These are phyloP conservation scores for Wickerhamiella cacticola DNA, from an alignment of 805 yeast genomes.

Conservation along the genomic window DNA sequence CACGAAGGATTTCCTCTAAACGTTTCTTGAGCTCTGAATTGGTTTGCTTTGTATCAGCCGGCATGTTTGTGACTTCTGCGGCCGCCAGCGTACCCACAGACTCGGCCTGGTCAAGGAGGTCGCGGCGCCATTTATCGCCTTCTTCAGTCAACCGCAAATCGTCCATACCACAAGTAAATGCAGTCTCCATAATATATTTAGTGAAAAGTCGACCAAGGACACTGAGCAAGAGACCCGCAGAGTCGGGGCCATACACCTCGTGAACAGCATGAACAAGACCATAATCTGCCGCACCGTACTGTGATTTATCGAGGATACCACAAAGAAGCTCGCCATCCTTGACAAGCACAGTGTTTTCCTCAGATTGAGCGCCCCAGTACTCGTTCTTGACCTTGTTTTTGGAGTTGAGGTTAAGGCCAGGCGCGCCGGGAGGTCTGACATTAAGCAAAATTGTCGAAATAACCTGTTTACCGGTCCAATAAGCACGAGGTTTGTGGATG, in stretches of 20 bases:
- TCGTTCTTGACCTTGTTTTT: constrained; percentile 85
- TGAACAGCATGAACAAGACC: constrained; percentile 95
- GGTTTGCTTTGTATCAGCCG: constrained; percentile 34
- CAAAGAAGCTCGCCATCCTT: constrained; percentile 73
- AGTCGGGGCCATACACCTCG: constrained; percentile 84
- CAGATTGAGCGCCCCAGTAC: constrained; percentile 82
- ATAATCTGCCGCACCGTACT: constrained; percentile 94
- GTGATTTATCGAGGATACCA: constrained; percentile 95
- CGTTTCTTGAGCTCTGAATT: constrained; percentile 76
- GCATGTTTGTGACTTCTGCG: constrained; percentile 81
- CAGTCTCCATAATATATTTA: constrained; percentile 79
- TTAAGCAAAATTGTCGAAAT: constrained; percentile 84
- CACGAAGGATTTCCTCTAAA: constrained; percentile 88
- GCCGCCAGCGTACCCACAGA: constrained; percentile 90
- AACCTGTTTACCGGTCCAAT: constrained; percentile 98
- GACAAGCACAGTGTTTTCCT: constrained; percentile 79
- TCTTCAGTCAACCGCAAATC: constrained; percentile 83
- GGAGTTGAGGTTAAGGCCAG: constrained; percentile 78
- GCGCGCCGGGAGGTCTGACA: constrained; percentile 74
- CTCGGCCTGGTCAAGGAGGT: constrained; percentile 61
- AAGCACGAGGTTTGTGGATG: constrained; percentile 66
- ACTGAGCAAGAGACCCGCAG: constrained; percentile 80
- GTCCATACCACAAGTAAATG: constrained; percentile 99
- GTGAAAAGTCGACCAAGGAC: constrained; percentile 94
- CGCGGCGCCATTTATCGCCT: constrained; percentile 82